Conservation (phyloP, 331 rosid genomes). For the Quercus lobata region DNA sequence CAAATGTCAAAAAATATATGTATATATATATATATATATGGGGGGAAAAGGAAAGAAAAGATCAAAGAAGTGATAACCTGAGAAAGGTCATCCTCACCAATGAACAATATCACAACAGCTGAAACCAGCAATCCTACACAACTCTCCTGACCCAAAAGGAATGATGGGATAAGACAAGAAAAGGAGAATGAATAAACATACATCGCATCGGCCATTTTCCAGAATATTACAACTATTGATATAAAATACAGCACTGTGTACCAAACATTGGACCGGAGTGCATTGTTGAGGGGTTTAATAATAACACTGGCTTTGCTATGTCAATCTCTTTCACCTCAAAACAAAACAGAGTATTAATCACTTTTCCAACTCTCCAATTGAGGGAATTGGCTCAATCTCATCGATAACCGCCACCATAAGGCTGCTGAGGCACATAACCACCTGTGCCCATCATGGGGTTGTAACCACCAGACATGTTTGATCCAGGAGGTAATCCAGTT, state of each 20-base stretch:
- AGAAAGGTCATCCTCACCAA: conserved; percentile 37
- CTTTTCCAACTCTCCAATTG: conserved; percentile 15
- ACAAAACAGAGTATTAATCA: conserved; percentile 16
- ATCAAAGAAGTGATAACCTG: conserved; percentile 31
- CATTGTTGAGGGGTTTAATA: neutral
- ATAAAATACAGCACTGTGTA: conserved; percentile 38
- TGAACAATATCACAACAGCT: conserved; percentile 37
- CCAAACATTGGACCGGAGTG: conserved; percentile 33
- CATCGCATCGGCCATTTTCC: conserved; percentile 42
- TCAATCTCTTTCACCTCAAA: conserved; percentile 23
- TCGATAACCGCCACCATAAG: conserved; percentile 67
- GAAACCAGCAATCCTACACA: conserved; percentile 25
- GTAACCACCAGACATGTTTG: conserved; percentile 65
- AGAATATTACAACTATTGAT: conserved; percentile 35
- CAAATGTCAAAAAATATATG: neutral
- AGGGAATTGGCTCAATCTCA: conserved; percentile 27
- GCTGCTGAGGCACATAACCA: conserved; percentile 68
- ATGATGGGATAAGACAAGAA: conserved; percentile 20
- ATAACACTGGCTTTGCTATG: conserved; percentile 14
- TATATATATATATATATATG: neutral
- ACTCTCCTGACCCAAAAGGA: conserved; percentile 36
- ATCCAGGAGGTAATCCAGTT: conserved; percentile 52
- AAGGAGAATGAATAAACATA: conserved; percentile 26
- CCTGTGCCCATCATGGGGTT: conserved; percentile 81
- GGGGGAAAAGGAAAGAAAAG: conserved; percentile 20